phyloP scores from a whole-genome alignment of 768 basidiomycete genomes.

The Mycena galopus region DNA sequence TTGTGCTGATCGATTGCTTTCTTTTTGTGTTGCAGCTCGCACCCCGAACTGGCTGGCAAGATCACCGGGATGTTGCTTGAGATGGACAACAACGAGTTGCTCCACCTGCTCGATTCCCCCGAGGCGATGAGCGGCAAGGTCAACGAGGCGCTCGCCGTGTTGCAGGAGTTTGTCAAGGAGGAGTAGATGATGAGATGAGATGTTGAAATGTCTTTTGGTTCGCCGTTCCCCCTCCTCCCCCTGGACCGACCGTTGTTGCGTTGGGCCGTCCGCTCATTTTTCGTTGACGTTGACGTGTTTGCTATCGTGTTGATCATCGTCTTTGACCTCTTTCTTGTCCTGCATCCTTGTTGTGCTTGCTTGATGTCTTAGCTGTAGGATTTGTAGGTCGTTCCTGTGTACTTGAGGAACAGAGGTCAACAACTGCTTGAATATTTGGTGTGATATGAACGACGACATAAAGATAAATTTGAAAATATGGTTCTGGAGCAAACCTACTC shows the following conservation, averaged over 20 bases:
- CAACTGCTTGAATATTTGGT: conserved; percentile 56
- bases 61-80: conserved; percentile 99
- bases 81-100: conserved; percentile 96
- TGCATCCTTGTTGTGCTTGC: conserved; percentile 43
- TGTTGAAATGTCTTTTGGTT: conserved; percentile 30
- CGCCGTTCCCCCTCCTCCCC: conserved; percentile 26
- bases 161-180: conserved; percentile 82
- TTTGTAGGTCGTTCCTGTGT: conserved; percentile 69
- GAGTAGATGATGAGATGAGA: no score
- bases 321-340: conserved; percentile 45
- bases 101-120: conserved; percentile 86
- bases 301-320: conserved; percentile 44
- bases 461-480: neutral
- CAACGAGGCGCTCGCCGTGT: conserved; percentile 88
- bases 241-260: conserved; percentile 52
- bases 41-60: conserved; percentile 97
- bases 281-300: conserved; percentile 47
- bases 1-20: conserved; percentile 23
- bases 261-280: conserved; percentile 66
- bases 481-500: no score
- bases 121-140: conserved; percentile 93
- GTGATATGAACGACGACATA: neutral
- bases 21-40: conserved; percentile 63
- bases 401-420: conserved; percentile 71
- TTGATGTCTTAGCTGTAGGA: conserved; percentile 51